Percentiles rank a stretch among this genome's conserved stretches.
Evolutionary conservation across 2,329 filamentous ascomycete genomes (phyloP).

Genomic region (Drechslerella coelobrocha): DNA sequence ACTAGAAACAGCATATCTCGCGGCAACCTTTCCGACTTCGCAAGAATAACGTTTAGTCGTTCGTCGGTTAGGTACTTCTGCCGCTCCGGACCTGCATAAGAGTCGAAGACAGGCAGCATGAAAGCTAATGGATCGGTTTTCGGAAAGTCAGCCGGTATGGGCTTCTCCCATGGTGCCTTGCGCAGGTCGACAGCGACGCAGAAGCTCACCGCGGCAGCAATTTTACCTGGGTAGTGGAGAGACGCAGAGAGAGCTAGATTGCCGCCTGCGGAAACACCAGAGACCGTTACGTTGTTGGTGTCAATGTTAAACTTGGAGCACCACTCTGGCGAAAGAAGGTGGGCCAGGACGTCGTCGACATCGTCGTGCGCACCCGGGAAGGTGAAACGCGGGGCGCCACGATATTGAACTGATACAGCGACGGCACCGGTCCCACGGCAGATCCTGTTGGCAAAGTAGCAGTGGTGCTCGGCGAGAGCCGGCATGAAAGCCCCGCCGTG

Average conservation of each 20-base stretch:
- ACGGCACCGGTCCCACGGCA: constrained; percentile 59
- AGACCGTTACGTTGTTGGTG: constrained; percentile 59
- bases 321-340: constrained; percentile 58
- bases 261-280: constrained; percentile 61
- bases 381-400: constrained; percentile 58
- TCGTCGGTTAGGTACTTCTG: constrained; percentile 56
- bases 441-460: constrained; percentile 57
- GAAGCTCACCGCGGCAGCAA: constrained; percentile 58
- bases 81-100: constrained; percentile 58
- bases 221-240: constrained; percentile 56
- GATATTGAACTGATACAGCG: constrained; percentile 59
- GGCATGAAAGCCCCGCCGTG: constrained; percentile 62
- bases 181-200: constrained; percentile 60
- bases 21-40: constrained; percentile 57
- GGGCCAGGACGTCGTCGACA: constrained; percentile 60
- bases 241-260: constrained; percentile 59
- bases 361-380: constrained; percentile 61
- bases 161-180: constrained; percentile 59
- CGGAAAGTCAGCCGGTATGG: constrained; percentile 56
- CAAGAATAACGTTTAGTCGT: constrained; percentile 59
- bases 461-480: constrained; percentile 59
- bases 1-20: constrained; percentile 59
- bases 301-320: constrained; percentile 58
- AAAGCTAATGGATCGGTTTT: constrained; percentile 58
- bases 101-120: constrained; percentile 60